Evolutionary conservation across 177 flowering plant genomes (phyloP), one percentile per base, ranked within the genome.

Genomic region (Telopea speciosissima): DNA sequence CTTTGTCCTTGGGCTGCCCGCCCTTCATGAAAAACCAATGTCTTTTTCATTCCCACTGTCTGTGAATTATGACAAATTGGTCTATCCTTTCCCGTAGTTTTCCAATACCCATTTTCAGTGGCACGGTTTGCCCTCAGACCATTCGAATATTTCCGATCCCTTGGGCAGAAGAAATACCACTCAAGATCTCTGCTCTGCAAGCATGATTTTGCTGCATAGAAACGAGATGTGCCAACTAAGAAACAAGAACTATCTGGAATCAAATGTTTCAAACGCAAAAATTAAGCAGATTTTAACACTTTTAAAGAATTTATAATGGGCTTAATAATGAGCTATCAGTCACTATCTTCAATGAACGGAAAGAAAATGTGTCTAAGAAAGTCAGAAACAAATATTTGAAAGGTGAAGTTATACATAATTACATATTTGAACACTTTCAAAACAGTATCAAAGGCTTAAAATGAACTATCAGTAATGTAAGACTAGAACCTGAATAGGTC

Each of bases 81-180:
- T 54, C 87, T 87, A 75, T 88, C 96, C 22, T 79, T 84, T 9
- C 96, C 96, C 2, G 96, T 88, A 22, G 84, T 72, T 74, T 90
- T 90, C 96, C 96, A 90, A 36, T 31, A 89, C 2, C 96, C 96
- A 68, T 2, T 42, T 24, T 83, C 83, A 72, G 90, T 86, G 1
- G 84, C 79, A 28, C 96, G 88, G 26, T 85, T 85, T 71, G 49
- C 59, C 68, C 93, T 75, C 16, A 14, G 70, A 23, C 96, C 93
- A 72, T 68, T 81, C 4, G 77, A 65, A 75, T 84, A 90, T 76
- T 85, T 90, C 74, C 75, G 85, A 62, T 74, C 87, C 44, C 77
- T 72, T 5, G 93, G 89, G 67, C 87, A 89, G 69, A 84, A 85
- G 81, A 89, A 90, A 79, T 73, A 89, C 93, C 90, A 90, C 65